Percentiles rank a stretch among this genome's conserved stretches.
phyloP scores from a whole-genome alignment of 2,329 filamentous ascomycete genomes.

The Fusarium sp. region DNA sequence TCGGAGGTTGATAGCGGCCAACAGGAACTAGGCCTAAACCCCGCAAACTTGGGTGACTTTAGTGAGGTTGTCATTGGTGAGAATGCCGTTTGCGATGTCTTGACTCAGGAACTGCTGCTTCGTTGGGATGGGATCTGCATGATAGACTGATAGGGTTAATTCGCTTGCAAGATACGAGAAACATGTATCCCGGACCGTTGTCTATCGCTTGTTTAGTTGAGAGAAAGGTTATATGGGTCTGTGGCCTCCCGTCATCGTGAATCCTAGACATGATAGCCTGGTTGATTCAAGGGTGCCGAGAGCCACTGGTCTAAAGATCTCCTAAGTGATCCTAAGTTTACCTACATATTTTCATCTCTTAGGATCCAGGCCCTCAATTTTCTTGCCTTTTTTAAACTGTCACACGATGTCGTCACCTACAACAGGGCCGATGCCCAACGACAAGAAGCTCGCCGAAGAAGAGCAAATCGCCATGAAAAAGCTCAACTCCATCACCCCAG shows the following conservation, averaged over 20 bases:
- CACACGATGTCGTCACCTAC: constrained; percentile 4
- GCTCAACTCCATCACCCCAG: constrained; percentile 19
- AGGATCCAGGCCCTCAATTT: accelerated
- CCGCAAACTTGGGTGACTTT: neutral
- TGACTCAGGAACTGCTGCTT: neutral
- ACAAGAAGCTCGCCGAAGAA: constrained; percentile 3
- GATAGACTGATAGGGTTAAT: constrained; percentile 1
- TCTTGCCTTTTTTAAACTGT: neutral
- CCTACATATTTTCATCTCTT: neutral
- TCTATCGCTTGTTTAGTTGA: neutral
- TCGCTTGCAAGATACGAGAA: neutral
- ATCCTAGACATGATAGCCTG: no score
- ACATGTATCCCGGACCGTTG: neutral
- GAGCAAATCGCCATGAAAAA: constrained; percentile 27
- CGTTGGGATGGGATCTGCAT: neutral
- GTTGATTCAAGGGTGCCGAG: no score
- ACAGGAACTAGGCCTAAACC: neutral
- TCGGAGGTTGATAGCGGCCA: neutral
- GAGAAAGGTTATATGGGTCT: neutral
- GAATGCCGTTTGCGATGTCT: neutral
- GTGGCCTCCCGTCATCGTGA: neutral
- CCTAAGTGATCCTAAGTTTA: neutral
- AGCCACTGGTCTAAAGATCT: neutral
- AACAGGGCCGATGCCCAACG: neutral
- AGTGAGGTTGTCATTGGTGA: neutral